Percentiles rank a stretch among this genome's conserved stretches.
phyloP scores from a whole-genome alignment of 352 stramenopile genomes.

The Phytophthora kernoviae region DNA sequence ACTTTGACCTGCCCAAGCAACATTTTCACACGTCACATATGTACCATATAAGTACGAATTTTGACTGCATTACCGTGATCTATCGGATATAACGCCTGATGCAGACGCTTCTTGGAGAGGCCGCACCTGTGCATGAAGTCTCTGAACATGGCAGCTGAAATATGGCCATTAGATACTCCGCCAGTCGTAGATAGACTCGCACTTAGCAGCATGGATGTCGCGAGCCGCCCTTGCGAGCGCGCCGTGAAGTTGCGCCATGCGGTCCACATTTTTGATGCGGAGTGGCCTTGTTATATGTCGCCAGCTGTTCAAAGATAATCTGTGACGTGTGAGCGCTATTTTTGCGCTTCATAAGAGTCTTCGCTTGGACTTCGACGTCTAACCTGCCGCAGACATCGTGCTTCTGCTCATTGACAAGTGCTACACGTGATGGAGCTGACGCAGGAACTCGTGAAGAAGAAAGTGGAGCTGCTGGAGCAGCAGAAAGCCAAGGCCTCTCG shows the following conservation, averaged over 20 bases:
- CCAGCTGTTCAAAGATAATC: too few species aligned
- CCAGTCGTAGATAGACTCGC: constrained; percentile 2
- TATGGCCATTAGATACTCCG: background rate
- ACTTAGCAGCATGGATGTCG: constrained; percentile 1
- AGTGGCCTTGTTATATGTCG: too few species aligned
- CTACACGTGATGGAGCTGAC: constrained; percentile 34
- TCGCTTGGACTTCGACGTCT: too few species aligned
- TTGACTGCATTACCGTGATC: constrained; percentile 17
- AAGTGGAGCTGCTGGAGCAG: constrained; percentile 71
- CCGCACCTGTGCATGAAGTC: constrained; percentile 44
- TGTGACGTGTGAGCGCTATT: too few species aligned
- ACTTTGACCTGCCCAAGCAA: constrained; percentile 11
- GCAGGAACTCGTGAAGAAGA: constrained; percentile 78
- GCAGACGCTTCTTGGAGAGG: constrained; percentile 46
- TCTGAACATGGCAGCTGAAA: constrained; percentile 42
- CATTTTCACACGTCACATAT: constrained; percentile 18
- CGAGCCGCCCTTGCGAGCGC: background rate
- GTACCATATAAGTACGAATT: constrained; percentile 1
- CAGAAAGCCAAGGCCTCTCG: constrained; percentile 69
- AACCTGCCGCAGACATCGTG: too few species aligned
- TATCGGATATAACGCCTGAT: constrained; percentile 40
- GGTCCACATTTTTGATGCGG: constrained; percentile 11
- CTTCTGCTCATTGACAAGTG: constrained; percentile 1
- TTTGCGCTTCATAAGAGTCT: too few species aligned
- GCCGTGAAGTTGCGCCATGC: constrained; percentile 1